Evolutionary conservation across 1,139 yeast genomes (phyloP), one percentile per base, ranked within the genome.

Genomic region (Sugiyamaella sp.): DNA sequence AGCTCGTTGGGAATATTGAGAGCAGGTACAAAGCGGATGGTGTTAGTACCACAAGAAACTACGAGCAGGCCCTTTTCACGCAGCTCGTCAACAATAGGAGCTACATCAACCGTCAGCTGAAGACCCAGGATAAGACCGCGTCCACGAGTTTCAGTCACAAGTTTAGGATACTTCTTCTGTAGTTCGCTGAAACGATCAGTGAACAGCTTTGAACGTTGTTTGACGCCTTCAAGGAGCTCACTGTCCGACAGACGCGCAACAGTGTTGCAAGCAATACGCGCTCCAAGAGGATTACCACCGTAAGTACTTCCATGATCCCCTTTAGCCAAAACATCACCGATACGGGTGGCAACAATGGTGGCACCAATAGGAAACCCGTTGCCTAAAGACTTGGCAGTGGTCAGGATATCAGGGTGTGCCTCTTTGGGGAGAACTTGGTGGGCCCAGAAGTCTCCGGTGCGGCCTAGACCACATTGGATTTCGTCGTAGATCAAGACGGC

Each of bases 281-380:
- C 78, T 1, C 91, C 99, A 58, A 93, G 76, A 48, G 99, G 98
- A 70, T 93, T 93, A 51, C 99, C 99, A 59, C 99, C 99, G 68
- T 87, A 93, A 0, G 99, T 93, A 3, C 98, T 91, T 50, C 99
- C 99, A 69, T 93, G 99, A 68, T 93, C 99, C 53, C 99, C 99
- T 17, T 89, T 93, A 57, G 82, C 77, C 62, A 93, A 75, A 1
- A 77, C 82, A 12, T 75, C 71, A 67, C 89, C 95, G 29, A 93
- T 87, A 56, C 81, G 78, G 60, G 89, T 95, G 50, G 88, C 82
- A 52, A 93, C 83, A 80, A 93, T 80, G 2, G 96, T 88, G 5
- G 98, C 99, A 49, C 96, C 97, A 63, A 93, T 86, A 37, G 99
- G 99, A 77, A 84, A 89, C n/a, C 99, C 99, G 67, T 93, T 93